Evolutionary conservation across 176 grass and related monocot species (phyloP).

Genomic region (Rhipidocladum racemiflorum): DNA sequence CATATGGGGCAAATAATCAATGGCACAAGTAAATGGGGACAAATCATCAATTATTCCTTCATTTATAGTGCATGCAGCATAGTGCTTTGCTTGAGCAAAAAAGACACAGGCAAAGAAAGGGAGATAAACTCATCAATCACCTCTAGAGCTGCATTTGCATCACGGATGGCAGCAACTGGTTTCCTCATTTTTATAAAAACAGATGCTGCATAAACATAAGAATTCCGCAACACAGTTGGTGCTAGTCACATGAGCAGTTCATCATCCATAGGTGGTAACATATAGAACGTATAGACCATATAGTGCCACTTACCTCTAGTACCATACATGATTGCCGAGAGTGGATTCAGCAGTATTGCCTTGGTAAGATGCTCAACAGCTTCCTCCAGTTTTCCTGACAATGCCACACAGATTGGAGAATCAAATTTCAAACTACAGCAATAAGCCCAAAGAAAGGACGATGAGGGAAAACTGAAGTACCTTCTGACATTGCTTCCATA

Average conservation of each 20-base stretch:
- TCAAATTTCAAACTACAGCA: not conserved
- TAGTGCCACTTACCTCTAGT: constrained; percentile 59
- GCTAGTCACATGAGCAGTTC: not conserved
- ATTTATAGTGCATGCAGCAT: not conserved
- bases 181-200: constrained; percentile 98
- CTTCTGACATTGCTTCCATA: constrained; percentile 87
- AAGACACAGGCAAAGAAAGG: constrained; percentile 10
- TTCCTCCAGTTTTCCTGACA: constrained; percentile 70
- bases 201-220: constrained; percentile 51
- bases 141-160: constrained; percentile 87
- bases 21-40: no score
- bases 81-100: not conserved
- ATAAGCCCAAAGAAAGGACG: not conserved
- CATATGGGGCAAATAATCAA: no score
- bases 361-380: constrained; percentile 87
- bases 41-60: no score
- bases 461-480: constrained; percentile 19
- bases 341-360: constrained; percentile 78
- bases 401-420: not conserved
- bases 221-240: not conserved
- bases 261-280: not conserved
- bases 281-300: not conserved
- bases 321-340: constrained; percentile 95
- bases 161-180: constrained; percentile 86
- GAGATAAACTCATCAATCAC: constrained; percentile 39